Evolutionary conservation across 148 eudicot genomes (phyloP).

Genomic region (Rhododendron kiyosumense): DNA sequence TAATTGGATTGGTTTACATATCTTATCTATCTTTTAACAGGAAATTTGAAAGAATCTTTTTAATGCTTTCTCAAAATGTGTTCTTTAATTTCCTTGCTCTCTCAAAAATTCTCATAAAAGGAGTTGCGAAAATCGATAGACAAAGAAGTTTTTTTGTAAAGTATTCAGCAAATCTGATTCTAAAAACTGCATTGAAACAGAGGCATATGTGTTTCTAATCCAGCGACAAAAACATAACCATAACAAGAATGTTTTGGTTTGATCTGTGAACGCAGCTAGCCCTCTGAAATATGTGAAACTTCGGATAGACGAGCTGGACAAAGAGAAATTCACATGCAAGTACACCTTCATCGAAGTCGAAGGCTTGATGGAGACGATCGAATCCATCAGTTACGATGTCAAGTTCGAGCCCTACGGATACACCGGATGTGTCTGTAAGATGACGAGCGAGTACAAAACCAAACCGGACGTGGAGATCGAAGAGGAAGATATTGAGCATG

Average conservation of each 20-base stretch:
- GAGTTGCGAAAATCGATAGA: not conserved
- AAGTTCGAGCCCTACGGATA: slow-evolving; percentile 14
- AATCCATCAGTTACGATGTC: slow-evolving; percentile 6
- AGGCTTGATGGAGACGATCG: slow-evolving; percentile 5
- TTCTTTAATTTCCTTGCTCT: not conserved
- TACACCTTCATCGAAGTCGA: slow-evolving; percentile 12
- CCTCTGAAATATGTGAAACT: slow-evolving; percentile 10
- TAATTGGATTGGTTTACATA: not conserved
- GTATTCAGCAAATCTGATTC: not conserved
- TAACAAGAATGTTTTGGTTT: not conserved
- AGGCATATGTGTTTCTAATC: not conserved
- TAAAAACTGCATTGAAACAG: not conserved
- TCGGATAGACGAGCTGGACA: slow-evolving; percentile 10
- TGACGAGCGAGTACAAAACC: slow-evolving; percentile 9
- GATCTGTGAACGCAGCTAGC: slow-evolving; percentile 13
- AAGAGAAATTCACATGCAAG: slow-evolving; percentile 10
- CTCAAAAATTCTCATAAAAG: not conserved
- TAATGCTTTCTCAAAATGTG: not conserved
- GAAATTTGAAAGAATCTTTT: not conserved
- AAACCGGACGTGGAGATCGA: slow-evolving; percentile 9
- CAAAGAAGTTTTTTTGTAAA: not conserved
- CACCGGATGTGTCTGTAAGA: slow-evolving; percentile 8
- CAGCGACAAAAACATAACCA: not conserved
- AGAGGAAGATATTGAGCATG: slow-evolving; percentile 16
- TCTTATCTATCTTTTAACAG: not conserved